These are phyloP conservation scores for Cylindrotheca closterium DNA, from an alignment of 108 stramenopile species.

Conservation along the genomic window DNA sequence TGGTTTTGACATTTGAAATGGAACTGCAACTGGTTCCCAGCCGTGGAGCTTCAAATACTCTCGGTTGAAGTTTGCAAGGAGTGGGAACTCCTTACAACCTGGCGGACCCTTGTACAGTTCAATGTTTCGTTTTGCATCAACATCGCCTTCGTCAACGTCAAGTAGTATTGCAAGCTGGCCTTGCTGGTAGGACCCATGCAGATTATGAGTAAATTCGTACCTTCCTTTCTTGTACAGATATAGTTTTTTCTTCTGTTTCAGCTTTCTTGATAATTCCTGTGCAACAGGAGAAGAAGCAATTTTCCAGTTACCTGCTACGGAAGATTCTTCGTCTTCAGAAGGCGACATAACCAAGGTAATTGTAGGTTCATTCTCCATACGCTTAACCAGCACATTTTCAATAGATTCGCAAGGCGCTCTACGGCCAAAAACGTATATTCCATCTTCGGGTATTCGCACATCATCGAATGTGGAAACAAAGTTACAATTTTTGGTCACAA, in stretches of 20 bases:
- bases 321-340: no score
- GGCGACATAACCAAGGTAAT: no score
- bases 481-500: no score
- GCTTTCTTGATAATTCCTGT: background rate
- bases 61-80: background rate
- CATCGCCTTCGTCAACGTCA: background rate
- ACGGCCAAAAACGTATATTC: no score
- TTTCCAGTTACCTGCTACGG: no score
- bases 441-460: no score
- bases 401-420: no score
- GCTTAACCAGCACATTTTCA: no score
- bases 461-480: no score
- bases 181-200: background rate
- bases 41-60: background rate
- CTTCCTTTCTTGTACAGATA: background rate
- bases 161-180: background rate
- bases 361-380: no score
- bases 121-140: background rate
- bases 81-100: background rate
- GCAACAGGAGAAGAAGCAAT: no score
- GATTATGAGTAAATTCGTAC: background rate
- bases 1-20: no score
- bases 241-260: background rate
- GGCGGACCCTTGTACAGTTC: background rate
- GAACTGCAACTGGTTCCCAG: background rate